A percentile compares a stretch with the other conserved stretches of the same genome.
Evolutionary conservation across 805 yeast genomes (phyloP).

Genomic region (Lachancea nothofagi): DNA sequence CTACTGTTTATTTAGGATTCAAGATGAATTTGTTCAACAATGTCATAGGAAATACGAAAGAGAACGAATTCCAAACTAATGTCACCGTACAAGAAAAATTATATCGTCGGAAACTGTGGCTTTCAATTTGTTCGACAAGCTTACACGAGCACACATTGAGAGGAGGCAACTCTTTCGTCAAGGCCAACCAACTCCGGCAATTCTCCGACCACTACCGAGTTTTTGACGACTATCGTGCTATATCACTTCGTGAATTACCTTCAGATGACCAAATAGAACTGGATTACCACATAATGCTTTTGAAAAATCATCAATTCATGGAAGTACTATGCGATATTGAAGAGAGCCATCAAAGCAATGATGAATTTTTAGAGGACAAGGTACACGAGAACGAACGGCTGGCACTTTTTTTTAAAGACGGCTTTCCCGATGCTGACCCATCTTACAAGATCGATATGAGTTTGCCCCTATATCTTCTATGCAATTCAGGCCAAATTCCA

Average conservation of each 20-base stretch:
- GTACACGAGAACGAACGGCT: constrained; percentile 9
- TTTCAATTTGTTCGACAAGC: constrained; percentile 5
- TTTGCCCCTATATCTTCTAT: constrained; percentile 1
- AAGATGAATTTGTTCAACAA: constrained; percentile 5
- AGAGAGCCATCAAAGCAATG: constrained; percentile 4
- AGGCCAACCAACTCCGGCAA: constrained; percentile 5
- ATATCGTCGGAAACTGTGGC: constrained; percentile 9
- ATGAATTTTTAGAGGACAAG: constrained; percentile 9
- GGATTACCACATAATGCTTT: constrained; percentile 9
- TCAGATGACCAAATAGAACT: constrained; percentile 11
- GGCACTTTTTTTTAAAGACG: constrained; percentile 5
- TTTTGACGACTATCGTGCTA: constrained; percentile 9
- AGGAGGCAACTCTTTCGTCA: constrained; percentile 8
- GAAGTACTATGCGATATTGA: constrained; percentile 6
- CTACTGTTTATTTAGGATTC: constrained; percentile 3
- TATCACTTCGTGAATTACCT: constrained; percentile 7
- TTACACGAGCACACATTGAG: constrained; percentile 9
- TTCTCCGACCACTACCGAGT: constrained; percentile 9
- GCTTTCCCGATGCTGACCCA: constrained; percentile 6
- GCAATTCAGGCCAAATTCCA: constrained; percentile 8
- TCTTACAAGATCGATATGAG: constrained; percentile 3
- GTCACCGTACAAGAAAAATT: constrained; percentile 8
- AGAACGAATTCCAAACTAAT: not conserved
- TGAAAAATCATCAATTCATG: constrained; percentile 11
- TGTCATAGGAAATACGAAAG: not conserved